These are phyloP conservation scores for Populus pruinosa DNA, from an alignment of 345 rosid species.

Conservation along the genomic window DNA sequence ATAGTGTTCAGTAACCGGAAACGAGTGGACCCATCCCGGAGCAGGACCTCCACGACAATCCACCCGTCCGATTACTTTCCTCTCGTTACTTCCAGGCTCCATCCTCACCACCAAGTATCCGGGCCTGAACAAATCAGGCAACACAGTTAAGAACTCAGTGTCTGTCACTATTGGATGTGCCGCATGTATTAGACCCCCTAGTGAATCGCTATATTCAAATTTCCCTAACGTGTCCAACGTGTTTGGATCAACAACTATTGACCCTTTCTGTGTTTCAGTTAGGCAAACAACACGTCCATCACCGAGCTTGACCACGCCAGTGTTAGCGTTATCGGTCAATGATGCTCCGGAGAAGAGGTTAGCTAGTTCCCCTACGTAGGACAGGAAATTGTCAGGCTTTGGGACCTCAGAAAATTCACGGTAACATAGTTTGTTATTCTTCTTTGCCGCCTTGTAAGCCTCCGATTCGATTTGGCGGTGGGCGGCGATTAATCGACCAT, in stretches of 20 bases:
- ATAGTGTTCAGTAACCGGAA: constrained; percentile 84
- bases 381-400: constrained; percentile 48
- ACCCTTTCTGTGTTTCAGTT: constrained; percentile 91
- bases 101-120: constrained; percentile 81
- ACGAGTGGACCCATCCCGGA: constrained; percentile 97
- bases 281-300: constrained; percentile 91
- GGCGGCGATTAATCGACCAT: constrained; percentile 59
- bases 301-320: constrained; percentile 77
- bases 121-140: constrained; percentile 75
- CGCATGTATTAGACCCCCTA: constrained; percentile 76
- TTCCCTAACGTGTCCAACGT: constrained; percentile 67
- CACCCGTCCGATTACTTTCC: constrained; percentile 83
- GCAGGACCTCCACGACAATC: constrained; percentile 75
- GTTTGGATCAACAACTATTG: constrained; percentile 60
- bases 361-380: constrained; percentile 65
- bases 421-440: constrained; percentile 64
- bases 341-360: constrained; percentile 84
- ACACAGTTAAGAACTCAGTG: constrained; percentile 62
- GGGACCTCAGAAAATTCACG: constrained; percentile 94
- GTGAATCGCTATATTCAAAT: constrained; percentile 63
- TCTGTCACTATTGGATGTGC: constrained; percentile 92
- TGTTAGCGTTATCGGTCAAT: constrained; percentile 84
- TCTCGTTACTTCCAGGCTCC: constrained; percentile 67
- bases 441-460: constrained; percentile 81
- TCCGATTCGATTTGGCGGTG: constrained; percentile 86